Base-by-base conservation (phyloP, 805 yeast genomes). In the Saccharomycopsis sp. region DNA sequence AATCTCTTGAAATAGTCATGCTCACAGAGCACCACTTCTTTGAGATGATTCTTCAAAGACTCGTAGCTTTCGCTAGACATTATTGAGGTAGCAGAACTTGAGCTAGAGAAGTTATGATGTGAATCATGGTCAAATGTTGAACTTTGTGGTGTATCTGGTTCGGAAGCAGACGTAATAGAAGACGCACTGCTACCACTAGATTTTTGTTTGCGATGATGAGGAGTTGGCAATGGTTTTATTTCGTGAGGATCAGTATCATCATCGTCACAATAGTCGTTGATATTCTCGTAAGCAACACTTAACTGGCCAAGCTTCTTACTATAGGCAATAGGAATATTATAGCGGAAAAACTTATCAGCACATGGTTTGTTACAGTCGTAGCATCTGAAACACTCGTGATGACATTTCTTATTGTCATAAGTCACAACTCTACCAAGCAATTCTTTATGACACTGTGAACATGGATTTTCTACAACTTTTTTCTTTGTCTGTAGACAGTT, bases 261-360 rank as follows among this genome's bases (percentile, higher is more conserved):
- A 19, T 8, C 17, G 14, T 52, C 41, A 35, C 22, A 17, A 14
- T 29, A 15, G 19, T 23, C 20, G 23, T 34, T 20, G 15, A 29
- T 44, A 44, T 44, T 44, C 12, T 44, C 49, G 22, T 44, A 44
- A 44, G 49, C 49, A 44, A 44, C 49, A 44, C 22, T 44, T 73
- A 44, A 44, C 22, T 44, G 49, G 5, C 49, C 17, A 25, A 42
- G 1, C 24, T n/a, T 70, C 69, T 0, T 72, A 71, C 9, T 69
- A 64, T 12, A 73, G 73, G 3, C 74, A 68, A 60, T 87, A 92
- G 58, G 78, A 82, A 56, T 56, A 15, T 51, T 50, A 17, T 56
- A 29, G 0, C 97, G 96, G 71, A 94, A 93, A 68, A 91, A 93
- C 69, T 90, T 91, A 19, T 91, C 79, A n/a, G 94, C 84, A 65